Percentiles rank a stretch among this genome's conserved stretches.
These are phyloP conservation scores for Umbelopsis vinacea DNA, from an alignment of 192 early-diverging fungal genomes.

Conservation along the genomic window DNA sequence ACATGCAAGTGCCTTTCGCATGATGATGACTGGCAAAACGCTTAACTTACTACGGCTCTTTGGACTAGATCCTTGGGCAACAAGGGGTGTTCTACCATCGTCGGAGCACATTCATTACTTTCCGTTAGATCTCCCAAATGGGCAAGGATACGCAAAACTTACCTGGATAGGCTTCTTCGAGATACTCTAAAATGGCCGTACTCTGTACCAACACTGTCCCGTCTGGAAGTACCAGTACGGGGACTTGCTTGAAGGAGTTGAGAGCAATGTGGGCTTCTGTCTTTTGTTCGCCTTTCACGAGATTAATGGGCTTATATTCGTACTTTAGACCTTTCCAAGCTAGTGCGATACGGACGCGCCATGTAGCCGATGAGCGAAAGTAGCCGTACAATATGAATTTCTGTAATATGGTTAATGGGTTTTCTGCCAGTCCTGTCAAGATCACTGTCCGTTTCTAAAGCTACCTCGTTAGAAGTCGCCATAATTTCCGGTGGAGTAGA, in stretches of 20 bases:
- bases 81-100: constrained; percentile 50
- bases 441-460: not conserved
- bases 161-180: constrained; percentile 79
- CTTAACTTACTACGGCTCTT: constrained; percentile 61
- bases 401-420: not conserved
- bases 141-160: not conserved
- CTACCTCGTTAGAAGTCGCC: not conserved
- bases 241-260: constrained; percentile 75
- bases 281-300: constrained; percentile 77
- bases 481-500: constrained; percentile 7
- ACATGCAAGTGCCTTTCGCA: no score
- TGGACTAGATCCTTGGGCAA: constrained; percentile 72
- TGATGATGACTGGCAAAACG: no score
- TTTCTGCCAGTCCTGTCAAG: not conserved
- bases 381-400: constrained; percentile 71
- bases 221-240: constrained; percentile 61
- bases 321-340: constrained; percentile 77
- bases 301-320: constrained; percentile 66
- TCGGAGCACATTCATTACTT: no score
- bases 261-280: constrained; percentile 57
- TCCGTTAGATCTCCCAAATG: not conserved
- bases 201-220: constrained; percentile 68
- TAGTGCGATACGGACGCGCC: constrained; percentile 78
- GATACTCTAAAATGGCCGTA: constrained; percentile 83
- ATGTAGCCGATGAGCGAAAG: constrained; percentile 76